Conservation (phyloP, 345 rosid genomes). For the Pugionium dolabratum region DNA sequence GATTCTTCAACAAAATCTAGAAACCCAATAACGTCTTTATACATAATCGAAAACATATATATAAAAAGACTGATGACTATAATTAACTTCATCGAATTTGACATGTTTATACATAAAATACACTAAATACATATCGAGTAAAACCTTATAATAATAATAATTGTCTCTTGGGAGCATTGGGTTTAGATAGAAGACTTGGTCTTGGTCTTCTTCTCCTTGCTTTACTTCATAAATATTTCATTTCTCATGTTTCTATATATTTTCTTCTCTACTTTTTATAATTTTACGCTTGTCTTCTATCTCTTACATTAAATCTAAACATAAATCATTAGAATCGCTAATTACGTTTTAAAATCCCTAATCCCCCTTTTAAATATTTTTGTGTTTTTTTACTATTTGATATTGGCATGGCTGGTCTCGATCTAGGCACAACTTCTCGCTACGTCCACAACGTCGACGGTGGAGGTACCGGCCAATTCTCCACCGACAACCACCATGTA, state of each 20-base stretch:
- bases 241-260: constrained; percentile 37
- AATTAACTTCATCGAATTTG: constrained; percentile 19
- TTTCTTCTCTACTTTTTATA: constrained; percentile 41
- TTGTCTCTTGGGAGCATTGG: constrained; percentile 33
- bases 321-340: constrained; percentile 35
- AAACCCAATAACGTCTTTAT: constrained; percentile 29
- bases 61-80: constrained; percentile 15
- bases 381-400: constrained; percentile 28
- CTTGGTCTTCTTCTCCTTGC: constrained; percentile 27
- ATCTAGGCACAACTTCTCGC: constrained; percentile 48
- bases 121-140: not conserved
- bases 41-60: too few species aligned
- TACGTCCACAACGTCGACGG: constrained; percentile 32
- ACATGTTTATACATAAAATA: constrained; percentile 1
- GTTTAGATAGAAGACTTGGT: constrained; percentile 39
- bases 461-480: constrained; percentile 34
- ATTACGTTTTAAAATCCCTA: constrained; percentile 15
- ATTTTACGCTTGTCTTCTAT: constrained; percentile 22
- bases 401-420: constrained; percentile 49
- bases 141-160: constrained; percentile 19
- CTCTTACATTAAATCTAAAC: constrained; percentile 34
- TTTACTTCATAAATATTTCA: constrained; percentile 28
- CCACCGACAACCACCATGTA: constrained; percentile 51
- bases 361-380: constrained; percentile 17
- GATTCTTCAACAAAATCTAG: constrained; percentile 31